Evolutionary conservation across 371 early-diverging fungal species (phyloP), one percentile per base, ranked within the genome.

Genomic region (Mucor irregularis): DNA sequence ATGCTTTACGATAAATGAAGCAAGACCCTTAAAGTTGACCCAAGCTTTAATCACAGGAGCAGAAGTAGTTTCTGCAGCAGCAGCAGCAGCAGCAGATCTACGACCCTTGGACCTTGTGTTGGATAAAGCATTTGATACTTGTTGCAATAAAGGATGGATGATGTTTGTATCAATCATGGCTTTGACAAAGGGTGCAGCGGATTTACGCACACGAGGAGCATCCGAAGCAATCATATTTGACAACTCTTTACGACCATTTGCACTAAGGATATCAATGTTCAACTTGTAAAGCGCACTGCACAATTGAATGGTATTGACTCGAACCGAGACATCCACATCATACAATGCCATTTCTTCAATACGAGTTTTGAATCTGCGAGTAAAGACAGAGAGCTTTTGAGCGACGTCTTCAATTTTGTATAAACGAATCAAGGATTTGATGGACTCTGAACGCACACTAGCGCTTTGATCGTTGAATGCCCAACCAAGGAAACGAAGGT

Each of bases 401-500:
- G 67, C 70, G 24, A 78, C 72, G 19, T 62, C 53, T 30, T 84
- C 86, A 13, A 74, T 60, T 40, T 73, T 77, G 53, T 84, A 89
- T 3, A 91, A 64, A 6, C 60, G 66, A 8, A 52, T 57, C 5
- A 91, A 58, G 1, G 83, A 65, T 40, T 78, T 81, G 34, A 91
- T 40, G 0, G 87, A 64, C 57, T 90, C 89, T 5, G 83, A 56
- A 14, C 91, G 84, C 9, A 90, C 91, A 28, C 54, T 38, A 3
- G 85, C 68, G 31, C 58, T 87, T 61, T 80, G 86, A 67, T 97
- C 96, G 40, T 89, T 88, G 26, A 95, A 73, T 42, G 87, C 78
- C 95, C 94, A 94, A 9, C 95, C 94, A 6, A 94, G 53, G 61
- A 92, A 92, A 22, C 92, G 77, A 24, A 94, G 62, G 62, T 94